Conservation (phyloP, 208 protist genomes). For the Trypanosoma vivax region DNA sequence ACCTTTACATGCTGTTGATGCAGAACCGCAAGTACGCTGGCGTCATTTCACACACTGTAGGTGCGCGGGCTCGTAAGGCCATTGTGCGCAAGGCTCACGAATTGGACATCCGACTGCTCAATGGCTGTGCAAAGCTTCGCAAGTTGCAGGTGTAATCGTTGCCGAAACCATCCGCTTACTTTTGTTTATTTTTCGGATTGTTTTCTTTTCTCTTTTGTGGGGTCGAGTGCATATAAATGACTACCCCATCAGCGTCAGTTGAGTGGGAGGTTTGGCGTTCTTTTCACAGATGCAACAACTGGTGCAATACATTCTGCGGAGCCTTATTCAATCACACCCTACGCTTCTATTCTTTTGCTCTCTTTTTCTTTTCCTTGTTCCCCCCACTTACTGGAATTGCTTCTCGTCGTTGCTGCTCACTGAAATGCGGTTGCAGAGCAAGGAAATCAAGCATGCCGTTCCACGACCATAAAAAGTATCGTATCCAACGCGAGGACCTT, state of each 20-base stretch:
- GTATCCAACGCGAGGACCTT: conserved; percentile 76
- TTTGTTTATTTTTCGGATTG: too few species aligned
- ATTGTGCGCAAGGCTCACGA: conserved; percentile 97
- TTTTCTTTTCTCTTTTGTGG: too few species aligned
- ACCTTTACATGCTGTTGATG: conserved; percentile 99
- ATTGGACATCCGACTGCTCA: conserved; percentile 98
- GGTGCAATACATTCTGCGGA: too few species aligned
- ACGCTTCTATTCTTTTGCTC: too few species aligned
- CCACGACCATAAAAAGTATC: conserved; percentile 78
- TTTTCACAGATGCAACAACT: too few species aligned
- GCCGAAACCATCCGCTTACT: too few species aligned
- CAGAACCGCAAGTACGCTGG: conserved; percentile 99
- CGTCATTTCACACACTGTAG: conserved; percentile 95
- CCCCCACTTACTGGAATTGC: background rate
- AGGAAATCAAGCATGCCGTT: conserved; percentile 63
- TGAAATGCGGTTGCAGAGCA: background rate
- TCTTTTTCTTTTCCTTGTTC: too few species aligned
- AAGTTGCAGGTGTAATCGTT: conserved; percentile 29
- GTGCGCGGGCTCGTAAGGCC: conserved; percentile 92
- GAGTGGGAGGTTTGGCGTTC: too few species aligned
- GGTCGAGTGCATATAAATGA: too few species aligned
- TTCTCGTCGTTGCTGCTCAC: background rate
- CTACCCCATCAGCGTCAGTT: too few species aligned
- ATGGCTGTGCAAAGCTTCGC: conserved; percentile 93
- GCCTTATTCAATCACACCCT: too few species aligned